These are phyloP conservation scores for Aspergillus aculeatus DNA, from an alignment of 2,329 filamentous ascomycete species.

Conservation along the genomic window DNA sequence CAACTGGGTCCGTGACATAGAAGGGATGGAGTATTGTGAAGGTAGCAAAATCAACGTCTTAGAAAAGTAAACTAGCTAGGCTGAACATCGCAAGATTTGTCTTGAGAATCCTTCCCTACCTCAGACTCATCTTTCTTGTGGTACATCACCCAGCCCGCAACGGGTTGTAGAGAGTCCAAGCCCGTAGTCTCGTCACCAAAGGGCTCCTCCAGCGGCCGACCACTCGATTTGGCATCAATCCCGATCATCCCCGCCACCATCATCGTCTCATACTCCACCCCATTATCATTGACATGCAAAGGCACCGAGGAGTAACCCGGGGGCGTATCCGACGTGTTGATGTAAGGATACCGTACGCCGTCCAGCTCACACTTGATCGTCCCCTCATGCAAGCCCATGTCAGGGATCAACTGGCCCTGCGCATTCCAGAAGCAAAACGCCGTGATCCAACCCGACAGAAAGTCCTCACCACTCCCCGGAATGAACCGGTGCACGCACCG, in stretches of 20 bases:
- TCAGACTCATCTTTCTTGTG: not conserved
- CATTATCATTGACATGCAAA: not conserved
- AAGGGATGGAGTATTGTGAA: too few relatives aligned
- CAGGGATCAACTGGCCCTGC: constrained; percentile 28
- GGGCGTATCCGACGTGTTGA: not conserved
- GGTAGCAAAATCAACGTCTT: too few relatives aligned
- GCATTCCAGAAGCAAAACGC: constrained; percentile 49
- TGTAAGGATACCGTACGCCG: not conserved
- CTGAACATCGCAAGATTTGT: too few relatives aligned
- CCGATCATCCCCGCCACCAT: not conserved
- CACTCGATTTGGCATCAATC: not conserved
- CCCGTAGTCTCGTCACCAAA: not conserved
- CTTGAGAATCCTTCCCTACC: too few relatives aligned
- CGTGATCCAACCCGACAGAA: constrained; percentile 51
- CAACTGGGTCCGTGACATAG: too few relatives aligned
- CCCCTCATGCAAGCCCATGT: constrained; percentile 8
- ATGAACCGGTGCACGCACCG: constrained; percentile 24
- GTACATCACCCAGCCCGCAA: not conserved
- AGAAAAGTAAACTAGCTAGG: too few relatives aligned
- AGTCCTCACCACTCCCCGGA: constrained; percentile 32
- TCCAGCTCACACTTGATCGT: not conserved
- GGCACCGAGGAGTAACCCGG: not conserved
- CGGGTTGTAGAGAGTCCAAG: not conserved
- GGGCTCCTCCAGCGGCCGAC: not conserved
- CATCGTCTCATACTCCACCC: not conserved